Conservation (phyloP, 2,329 filamentous ascomycete genomes). For the Tolypocladium cylindrosporum region DNA sequence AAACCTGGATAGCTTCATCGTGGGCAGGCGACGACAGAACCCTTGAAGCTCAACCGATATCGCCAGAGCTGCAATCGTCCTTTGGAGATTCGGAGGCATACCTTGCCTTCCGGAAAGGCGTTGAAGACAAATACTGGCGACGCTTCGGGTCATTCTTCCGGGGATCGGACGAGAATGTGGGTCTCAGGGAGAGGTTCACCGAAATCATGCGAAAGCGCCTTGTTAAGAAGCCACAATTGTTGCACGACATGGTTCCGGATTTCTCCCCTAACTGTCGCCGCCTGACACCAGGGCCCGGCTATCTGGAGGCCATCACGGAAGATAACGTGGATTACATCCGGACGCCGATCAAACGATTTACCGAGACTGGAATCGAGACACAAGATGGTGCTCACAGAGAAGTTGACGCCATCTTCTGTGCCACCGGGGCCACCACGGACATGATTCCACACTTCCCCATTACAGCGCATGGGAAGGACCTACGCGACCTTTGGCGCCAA, state of each 20-base stretch:
- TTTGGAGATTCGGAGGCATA: constrained; percentile 54
- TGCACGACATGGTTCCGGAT: constrained; percentile 46
- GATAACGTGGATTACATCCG: constrained; percentile 54
- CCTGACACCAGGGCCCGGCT: constrained; percentile 56
- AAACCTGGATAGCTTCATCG: constrained; percentile 57
- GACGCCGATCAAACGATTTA: constrained; percentile 47
- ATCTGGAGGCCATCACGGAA: constrained; percentile 53
- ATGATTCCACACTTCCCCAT: constrained; percentile 52
- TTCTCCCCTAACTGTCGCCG: constrained; percentile 56
- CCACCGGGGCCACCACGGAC: constrained; percentile 55
- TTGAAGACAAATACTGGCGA: constrained; percentile 54
- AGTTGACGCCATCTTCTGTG: constrained; percentile 57
- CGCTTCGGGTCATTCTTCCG: constrained; percentile 45
- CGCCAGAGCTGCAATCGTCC: constrained; percentile 42
- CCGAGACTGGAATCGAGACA: constrained; percentile 48
- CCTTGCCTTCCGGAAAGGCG: constrained; percentile 43
- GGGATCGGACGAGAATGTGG: constrained; percentile 36
- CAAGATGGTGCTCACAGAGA: constrained; percentile 43
- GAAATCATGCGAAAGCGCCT: constrained; percentile 44
- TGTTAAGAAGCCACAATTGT: constrained; percentile 42
- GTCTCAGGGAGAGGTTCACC: constrained; percentile 32
- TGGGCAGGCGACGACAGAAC: constrained; percentile 47
- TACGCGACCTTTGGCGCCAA: constrained; percentile 45
- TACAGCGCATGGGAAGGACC: constrained; percentile 39
- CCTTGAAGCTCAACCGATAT: constrained; percentile 44